Conservation (phyloP, 495 filamentous ascomycete species). For the Xylaria longipes region DNA sequence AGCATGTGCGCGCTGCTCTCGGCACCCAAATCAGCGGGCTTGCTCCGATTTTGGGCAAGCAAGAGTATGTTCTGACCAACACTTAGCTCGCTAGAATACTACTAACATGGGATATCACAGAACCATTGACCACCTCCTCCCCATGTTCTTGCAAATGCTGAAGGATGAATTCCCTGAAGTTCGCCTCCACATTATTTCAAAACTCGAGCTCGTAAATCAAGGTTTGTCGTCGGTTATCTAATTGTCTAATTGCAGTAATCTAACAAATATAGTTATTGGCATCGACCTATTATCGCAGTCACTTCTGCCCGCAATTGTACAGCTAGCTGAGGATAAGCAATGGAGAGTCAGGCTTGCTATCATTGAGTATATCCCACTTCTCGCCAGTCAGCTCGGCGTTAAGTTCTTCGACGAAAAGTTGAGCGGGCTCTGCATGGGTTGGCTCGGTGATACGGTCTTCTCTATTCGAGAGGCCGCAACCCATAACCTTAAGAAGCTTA, state of each 20-base stretch:
- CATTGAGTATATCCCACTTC: slow-evolving; percentile 97
- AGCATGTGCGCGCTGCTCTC: slow-evolving; percentile 94
- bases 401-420: slow-evolving; percentile 99
- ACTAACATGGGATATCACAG: slow-evolving; percentile 49
- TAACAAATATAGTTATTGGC: slow-evolving; percentile 75
- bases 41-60: slow-evolving; percentile 95
- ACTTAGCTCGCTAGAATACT: background rate
- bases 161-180: slow-evolving; percentile 99
- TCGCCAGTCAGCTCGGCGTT: slow-evolving; percentile 94
- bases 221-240: slow-evolving; percentile 54
- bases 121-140: slow-evolving; percentile 93
- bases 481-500: slow-evolving; percentile 95
- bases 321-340: slow-evolving; percentile 98
- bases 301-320: slow-evolving; percentile 96
- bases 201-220: slow-evolving; percentile 96
- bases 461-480: slow-evolving; percentile 97
- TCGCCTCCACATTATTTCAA: slow-evolving; percentile 96
- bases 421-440: slow-evolving; percentile 94
- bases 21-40: slow-evolving; percentile 97
- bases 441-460: slow-evolving; percentile 99
- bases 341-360: slow-evolving; percentile 98
- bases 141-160: slow-evolving; percentile 99
- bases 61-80: slow-evolving; percentile 71
- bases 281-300: slow-evolving; percentile 97
- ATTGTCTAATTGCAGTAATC: slow-evolving; percentile 27